Base-by-base conservation (phyloP, 2,329 filamentous ascomycete species). In the Aspergillus sp. region DNA sequence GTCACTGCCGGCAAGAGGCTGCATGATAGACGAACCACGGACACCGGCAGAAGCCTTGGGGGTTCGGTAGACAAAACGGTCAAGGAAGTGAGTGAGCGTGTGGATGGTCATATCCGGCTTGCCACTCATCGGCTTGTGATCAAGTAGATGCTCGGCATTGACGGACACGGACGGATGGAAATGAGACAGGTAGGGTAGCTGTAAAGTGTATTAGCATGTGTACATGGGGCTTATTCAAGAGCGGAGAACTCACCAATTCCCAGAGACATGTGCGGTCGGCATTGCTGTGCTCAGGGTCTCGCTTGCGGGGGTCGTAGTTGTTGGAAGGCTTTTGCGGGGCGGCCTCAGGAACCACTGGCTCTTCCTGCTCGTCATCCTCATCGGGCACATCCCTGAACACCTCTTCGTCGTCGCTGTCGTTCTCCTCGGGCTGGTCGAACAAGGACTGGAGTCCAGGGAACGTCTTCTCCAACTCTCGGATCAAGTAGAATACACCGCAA, bases 11-110 rank as follows among this genome's bases (percentile, higher is more conserved):
- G 85, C 84, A 70, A 97, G 85, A 45, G 96, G 95, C 76, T 99
- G 95, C 95, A 99, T 99, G 75, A 99, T 96, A 26, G 92, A 97
- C 29, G 85, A 84, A 53, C 96, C 96, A 64, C 91, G 90, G 31
- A 86, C 82, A 20, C 77, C 74, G 16, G 84, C 84, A 4, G 87
- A 67, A 6, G 75, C 81, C 81, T 96, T 96, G 62, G 94, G 88
- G 69, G 95, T 96, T 67, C 91, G 89, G 83, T 98, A 99, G n/a
- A 96, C 92, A 75, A 99, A 99, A 68, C 96, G 93, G 78, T 99
- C 95, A 59, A 99, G 83, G 82, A 99, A 99, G 75, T 96, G 90
- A 71, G 95, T 95, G 52, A 99, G 84, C 1, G 91, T 95, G 75
- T 98, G 94, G 59, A 92, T 88, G 16, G 90, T 89, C 54, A 97